phyloP scores from a whole-genome alignment of 83 land plant species.

The Thuja plicata region DNA sequence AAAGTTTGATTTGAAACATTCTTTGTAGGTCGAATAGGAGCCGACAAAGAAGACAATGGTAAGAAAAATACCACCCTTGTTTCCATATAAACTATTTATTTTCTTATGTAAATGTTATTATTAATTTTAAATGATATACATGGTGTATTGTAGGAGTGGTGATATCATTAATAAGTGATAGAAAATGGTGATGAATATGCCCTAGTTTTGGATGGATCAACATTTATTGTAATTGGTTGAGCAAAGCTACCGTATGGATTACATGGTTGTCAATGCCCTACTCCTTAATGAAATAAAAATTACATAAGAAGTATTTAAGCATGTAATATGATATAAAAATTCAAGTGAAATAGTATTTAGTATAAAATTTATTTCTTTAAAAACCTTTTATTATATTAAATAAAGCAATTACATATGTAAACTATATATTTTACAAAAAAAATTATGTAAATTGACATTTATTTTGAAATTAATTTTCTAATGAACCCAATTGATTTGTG shows the following conservation, averaged over 20 bases:
- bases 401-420: too few relatives aligned
- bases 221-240: slow-evolving; percentile 64
- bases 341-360: too few relatives aligned
- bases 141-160: slow-evolving; percentile 47
- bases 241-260: slow-evolving; percentile 71
- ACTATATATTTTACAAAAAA: too few relatives aligned
- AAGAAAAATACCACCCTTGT: background rate
- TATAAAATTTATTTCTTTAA: too few relatives aligned
- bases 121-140: background rate
- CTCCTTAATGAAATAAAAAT: background rate
- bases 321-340: too few relatives aligned
- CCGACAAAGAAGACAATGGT: slow-evolving; percentile 77
- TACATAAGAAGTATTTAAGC: background rate
- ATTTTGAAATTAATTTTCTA: too few relatives aligned
- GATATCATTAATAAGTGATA: slow-evolving; percentile 65
- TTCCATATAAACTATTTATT: background rate
- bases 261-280: slow-evolving; percentile 76
- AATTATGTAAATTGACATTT: too few relatives aligned
- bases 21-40: slow-evolving; percentile 75
- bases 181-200: slow-evolving; percentile 59
- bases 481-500: too few relatives aligned
- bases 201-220: slow-evolving; percentile 56
- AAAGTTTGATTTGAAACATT: slow-evolving; percentile 72
- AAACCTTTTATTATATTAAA: too few relatives aligned
- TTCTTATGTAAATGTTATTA: background rate